Percentiles rank a stretch among this genome's conserved stretches.
phyloP scores from a whole-genome alignment of 192 early-diverging fungal genomes.

The Ambispora gerdemannii region DNA sequence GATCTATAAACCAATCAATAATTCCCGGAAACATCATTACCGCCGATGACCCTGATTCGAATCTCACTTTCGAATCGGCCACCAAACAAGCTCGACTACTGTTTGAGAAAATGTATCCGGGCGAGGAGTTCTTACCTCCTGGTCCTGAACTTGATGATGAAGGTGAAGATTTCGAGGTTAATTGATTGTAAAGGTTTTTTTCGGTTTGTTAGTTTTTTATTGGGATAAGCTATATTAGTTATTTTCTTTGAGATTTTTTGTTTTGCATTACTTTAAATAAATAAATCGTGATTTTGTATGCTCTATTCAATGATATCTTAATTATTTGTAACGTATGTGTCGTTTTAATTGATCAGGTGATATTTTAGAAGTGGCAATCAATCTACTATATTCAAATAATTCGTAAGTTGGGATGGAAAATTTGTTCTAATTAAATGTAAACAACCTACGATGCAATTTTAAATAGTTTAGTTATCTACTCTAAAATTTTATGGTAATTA shows the following conservation, averaged over 20 bases:
- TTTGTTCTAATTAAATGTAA: no score
- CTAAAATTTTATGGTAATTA: no score
- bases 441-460: no score
- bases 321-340: no score
- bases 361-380: no score
- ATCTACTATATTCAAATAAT: no score
- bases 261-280: not conserved
- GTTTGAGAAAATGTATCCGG: slow-evolving; percentile 40
- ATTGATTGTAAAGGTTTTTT: no score
- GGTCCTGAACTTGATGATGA: slow-evolving; percentile 42
- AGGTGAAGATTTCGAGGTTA: not conserved
- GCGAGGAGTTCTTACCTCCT: slow-evolving; percentile 49
- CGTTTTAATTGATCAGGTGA: no score
- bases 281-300: not conserved
- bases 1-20: slow-evolving; percentile 28
- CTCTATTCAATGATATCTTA: not conserved
- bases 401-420: no score
- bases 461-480: no score
- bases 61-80: slow-evolving; percentile 48
- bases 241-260: not conserved
- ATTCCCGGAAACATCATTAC: slow-evolving; percentile 48
- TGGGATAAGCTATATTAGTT: not conserved
- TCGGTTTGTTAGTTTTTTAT: no score
- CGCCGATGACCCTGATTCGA: slow-evolving; percentile 41
- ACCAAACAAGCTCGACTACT: slow-evolving; percentile 41